phyloP scores from a whole-genome alignment of 306 rosid species.

The Echinosophora koreensis region DNA sequence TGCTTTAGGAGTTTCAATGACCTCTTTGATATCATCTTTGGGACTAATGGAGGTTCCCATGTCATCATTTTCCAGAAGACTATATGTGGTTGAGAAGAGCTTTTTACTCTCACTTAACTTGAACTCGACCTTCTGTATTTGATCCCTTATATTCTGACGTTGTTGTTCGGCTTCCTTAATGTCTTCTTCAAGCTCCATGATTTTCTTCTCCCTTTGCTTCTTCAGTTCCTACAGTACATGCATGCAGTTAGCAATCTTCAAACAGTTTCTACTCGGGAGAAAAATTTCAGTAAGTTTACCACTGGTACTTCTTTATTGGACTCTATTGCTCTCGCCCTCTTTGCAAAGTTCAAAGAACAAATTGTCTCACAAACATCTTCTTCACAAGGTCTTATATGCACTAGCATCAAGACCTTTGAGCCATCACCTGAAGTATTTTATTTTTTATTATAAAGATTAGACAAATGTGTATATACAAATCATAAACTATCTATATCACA shows the following conservation, averaged over 20 bases:
- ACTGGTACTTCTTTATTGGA: constrained; percentile 66
- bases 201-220: constrained; percentile 73
- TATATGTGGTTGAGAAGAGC: constrained; percentile 48
- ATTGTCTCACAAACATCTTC: constrained; percentile 86
- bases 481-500: constrained; percentile 8
- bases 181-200: constrained; percentile 68
- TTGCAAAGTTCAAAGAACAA: constrained; percentile 87
- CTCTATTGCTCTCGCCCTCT: constrained; percentile 83
- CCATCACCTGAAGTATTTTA: constrained; percentile 68
- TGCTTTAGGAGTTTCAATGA: constrained; percentile 53
- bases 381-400: constrained; percentile 86
- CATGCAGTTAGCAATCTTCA: constrained; percentile 38
- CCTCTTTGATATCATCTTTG: constrained; percentile 60
- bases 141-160: constrained; percentile 58
- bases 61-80: constrained; percentile 53
- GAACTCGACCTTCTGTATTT: constrained; percentile 63
- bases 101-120: constrained; percentile 61
- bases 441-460: constrained; percentile 43
- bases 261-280: constrained; percentile 31
- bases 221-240: constrained; percentile 70
- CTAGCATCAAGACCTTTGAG: constrained; percentile 94
- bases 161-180: constrained; percentile 79
- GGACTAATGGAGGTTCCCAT: constrained; percentile 46
- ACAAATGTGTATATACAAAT: not conserved
- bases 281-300: constrained; percentile 59